A percentile compares a stretch with the other conserved stretches of the same genome.
These are phyloP conservation scores for Lactifluus hygrophoroides DNA, from an alignment of 768 basidiomycete genomes.

Conservation along the genomic window DNA sequence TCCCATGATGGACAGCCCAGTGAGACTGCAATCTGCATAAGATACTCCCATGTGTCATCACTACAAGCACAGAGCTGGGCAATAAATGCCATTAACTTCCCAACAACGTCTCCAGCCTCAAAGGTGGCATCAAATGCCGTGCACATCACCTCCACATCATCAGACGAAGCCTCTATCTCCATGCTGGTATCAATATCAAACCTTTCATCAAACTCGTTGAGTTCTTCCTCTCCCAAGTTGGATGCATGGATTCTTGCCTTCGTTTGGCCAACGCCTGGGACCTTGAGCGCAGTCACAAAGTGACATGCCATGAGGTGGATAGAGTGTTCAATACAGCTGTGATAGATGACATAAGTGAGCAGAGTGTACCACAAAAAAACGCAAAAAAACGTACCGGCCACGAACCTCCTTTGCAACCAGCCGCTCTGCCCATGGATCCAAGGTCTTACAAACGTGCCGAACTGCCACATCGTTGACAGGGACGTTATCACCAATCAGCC, in stretches of 20 bases:
- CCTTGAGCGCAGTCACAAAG: background rate
- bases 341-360: no score
- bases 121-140: background rate
- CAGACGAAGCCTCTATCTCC: no score
- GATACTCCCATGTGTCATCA: background rate
- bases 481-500: background rate
- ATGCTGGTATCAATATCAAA: no score
- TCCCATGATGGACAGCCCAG: background rate
- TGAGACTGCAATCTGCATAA: background rate
- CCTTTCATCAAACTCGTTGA: background rate
- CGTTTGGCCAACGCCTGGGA: background rate
- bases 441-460: background rate
- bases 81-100: background rate
- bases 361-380: background rate
- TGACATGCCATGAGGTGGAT: no score
- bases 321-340: no score
- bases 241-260: background rate
- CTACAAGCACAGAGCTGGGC: background rate
- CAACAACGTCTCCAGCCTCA: background rate
- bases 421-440: background rate
- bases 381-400: background rate
- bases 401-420: background rate
- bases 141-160: no score
- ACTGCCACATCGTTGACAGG: background rate
- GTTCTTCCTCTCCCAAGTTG: background rate